Evolutionary conservation across 306 rosid genomes (phyloP).

Genomic region (Mucuna pruriens): DNA sequence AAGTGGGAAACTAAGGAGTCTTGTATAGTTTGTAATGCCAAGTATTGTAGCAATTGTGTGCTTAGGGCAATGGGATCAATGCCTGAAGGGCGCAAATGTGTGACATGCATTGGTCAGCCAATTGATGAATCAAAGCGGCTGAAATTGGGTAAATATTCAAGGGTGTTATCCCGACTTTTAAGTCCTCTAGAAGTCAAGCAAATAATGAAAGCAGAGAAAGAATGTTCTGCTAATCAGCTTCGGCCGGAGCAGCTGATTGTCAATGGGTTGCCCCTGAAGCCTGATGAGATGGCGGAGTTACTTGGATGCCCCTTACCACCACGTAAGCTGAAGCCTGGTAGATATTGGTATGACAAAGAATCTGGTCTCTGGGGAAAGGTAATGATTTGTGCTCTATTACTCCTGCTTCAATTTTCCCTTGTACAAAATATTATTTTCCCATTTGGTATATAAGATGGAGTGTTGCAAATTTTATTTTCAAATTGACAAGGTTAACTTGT

Average conservation of each 20-base stretch:
- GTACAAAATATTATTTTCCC: constrained; percentile 7
- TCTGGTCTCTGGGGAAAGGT: constrained; percentile 99
- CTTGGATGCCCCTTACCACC: constrained; percentile 94
- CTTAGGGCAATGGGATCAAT: constrained; percentile 98
- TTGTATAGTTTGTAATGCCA: constrained; percentile 87
- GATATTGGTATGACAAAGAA: constrained; percentile 99
- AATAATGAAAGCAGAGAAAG: constrained; percentile 98
- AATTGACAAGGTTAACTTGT: constrained; percentile 4
- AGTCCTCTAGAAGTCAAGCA: constrained; percentile 98
- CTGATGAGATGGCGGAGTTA: constrained; percentile 91
- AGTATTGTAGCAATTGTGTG: constrained; percentile 91
- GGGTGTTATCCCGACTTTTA: constrained; percentile 80
- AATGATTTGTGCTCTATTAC: constrained; percentile 41
- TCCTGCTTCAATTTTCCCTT: constrained; percentile 26
- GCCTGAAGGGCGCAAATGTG: constrained; percentile 98
- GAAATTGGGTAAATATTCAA: constrained; percentile 85
- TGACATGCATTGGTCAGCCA: constrained; percentile 84
- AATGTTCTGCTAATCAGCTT: constrained; percentile 96
- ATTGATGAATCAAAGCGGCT: constrained; percentile 88
- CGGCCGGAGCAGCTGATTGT: constrained; percentile 94
- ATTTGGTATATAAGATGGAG: constrained; percentile 3
- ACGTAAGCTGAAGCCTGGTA: constrained; percentile 87
- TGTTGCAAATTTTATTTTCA: background rate
- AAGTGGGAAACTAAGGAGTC: constrained; percentile 99
- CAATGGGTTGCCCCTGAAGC: constrained; percentile 75